Evolutionary conservation across 2,329 filamentous ascomycete species (phyloP).

Genomic region (Cladosporium sp.): DNA sequence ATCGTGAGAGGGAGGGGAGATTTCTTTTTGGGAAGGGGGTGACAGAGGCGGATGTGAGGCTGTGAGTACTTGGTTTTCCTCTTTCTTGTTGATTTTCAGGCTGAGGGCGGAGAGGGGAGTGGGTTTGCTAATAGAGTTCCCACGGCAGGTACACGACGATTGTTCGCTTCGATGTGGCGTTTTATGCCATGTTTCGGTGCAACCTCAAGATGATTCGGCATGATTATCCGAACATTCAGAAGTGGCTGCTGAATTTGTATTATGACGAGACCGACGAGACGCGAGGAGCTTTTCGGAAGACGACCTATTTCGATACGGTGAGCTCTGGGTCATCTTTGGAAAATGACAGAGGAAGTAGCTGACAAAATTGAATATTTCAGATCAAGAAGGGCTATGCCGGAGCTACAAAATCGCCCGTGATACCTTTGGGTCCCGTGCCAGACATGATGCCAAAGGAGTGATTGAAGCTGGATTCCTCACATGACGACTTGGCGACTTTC

Average conservation of each 20-base stretch:
- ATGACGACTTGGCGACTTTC: not conserved
- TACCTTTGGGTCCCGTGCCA: slow-evolving; percentile 10
- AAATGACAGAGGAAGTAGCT: not conserved
- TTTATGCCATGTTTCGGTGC: slow-evolving; percentile 82
- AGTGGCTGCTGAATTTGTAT: slow-evolving; percentile 45
- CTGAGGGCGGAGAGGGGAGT: too few relatives aligned
- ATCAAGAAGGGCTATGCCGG: slow-evolving; percentile 11
- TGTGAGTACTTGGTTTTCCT: slow-evolving; percentile 46
- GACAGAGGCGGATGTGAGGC: slow-evolving; percentile 77
- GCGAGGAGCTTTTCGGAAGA: slow-evolving; percentile 41
- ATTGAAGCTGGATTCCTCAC: not conserved
- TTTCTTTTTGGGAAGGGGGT: slow-evolving; percentile 72
- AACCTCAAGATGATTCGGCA: slow-evolving; percentile 61
- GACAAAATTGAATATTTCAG: not conserved
- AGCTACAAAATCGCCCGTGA: slow-evolving; percentile 5
- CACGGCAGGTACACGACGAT: slow-evolving; percentile 57
- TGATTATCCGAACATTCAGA: slow-evolving; percentile 51
- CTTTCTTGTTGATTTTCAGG: too few relatives aligned
- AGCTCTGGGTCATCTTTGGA: not conserved
- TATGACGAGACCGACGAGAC: slow-evolving; percentile 43
- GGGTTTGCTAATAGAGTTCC: slow-evolving; percentile 2
- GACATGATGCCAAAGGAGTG: slow-evolving; percentile 10
- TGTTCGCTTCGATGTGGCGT: slow-evolving; percentile 69
- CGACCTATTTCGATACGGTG: slow-evolving; percentile 38
- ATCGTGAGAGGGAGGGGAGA: slow-evolving; percentile 49